phyloP scores from a whole-genome alignment of 768 basidiomycete genomes.

The Podaxis sp. region DNA sequence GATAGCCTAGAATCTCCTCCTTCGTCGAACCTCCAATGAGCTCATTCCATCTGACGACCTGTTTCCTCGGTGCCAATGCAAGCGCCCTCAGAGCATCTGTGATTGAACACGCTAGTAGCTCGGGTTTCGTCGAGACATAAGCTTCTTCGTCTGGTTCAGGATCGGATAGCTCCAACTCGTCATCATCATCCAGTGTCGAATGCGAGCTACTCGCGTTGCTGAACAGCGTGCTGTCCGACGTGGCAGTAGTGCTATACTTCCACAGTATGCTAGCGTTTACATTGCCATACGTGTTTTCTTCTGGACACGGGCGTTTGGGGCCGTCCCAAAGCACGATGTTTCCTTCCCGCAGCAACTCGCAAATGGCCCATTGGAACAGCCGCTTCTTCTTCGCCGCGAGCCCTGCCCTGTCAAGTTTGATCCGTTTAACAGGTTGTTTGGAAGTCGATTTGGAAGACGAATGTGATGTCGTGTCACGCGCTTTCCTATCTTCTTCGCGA shows the following conservation, averaged over 20 bases:
- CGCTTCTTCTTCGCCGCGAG: constrained; percentile 56
- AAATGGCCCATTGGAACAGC: constrained; percentile 65
- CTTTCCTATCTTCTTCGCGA: constrained; percentile 46
- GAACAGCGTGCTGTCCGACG: constrained; percentile 30
- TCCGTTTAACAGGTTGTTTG: constrained; percentile 4
- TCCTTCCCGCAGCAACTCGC: constrained; percentile 69
- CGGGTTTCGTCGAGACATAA: too few relatives aligned
- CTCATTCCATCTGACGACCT: constrained; percentile 15
- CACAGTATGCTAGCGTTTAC: constrained; percentile 43
- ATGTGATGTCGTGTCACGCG: not conserved
- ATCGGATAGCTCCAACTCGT: constrained; percentile 56
- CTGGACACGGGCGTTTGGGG: constrained; percentile 40
- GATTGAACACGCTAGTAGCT: too few relatives aligned
- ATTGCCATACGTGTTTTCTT: constrained; percentile 7
- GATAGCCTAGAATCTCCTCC: constrained; percentile 43
- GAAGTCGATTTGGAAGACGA: constrained; percentile 6
- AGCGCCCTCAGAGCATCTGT: too few relatives aligned
- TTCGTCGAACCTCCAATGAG: constrained; percentile 30
- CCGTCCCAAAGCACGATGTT: constrained; percentile 75
- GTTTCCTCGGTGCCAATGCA: too few relatives aligned
- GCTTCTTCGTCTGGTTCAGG: constrained; percentile 30
- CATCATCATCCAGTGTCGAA: constrained; percentile 32
- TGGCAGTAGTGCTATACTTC: constrained; percentile 38
- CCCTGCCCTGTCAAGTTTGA: not conserved
- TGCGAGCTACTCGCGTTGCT: constrained; percentile 21